Evolutionary conservation across 1,284 basidiomycete genomes (phyloP).

Genomic region (Ustilago cynodontis): DNA sequence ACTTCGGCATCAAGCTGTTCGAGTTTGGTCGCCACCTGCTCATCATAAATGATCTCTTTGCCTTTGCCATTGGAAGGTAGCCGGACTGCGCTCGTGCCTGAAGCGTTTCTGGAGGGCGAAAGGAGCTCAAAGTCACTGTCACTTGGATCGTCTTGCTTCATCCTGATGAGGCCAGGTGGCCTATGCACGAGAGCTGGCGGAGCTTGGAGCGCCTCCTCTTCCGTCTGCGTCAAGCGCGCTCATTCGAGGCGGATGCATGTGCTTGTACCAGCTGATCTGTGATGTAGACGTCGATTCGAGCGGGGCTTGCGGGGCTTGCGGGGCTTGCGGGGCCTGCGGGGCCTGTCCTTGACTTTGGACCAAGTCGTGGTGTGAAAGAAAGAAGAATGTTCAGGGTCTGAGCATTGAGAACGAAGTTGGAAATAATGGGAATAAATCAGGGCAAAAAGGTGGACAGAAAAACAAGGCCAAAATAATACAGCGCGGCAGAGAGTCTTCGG

Average conservation of each 20-base stretch:
- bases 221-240: not conserved
- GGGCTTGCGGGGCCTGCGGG: no score
- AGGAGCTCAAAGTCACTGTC: conserved; percentile 36
- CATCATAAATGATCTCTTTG: conserved; percentile 40
- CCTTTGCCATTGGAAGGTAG: not conserved
- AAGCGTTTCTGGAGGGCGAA: not conserved
- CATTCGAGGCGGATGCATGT: not conserved
- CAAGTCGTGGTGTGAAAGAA: not conserved
- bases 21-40: conserved; percentile 30
- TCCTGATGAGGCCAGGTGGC: not conserved
- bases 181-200: not conserved
- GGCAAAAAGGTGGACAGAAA: not conserved
- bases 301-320: no score
- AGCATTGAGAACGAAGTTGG: no score
- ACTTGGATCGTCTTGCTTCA: conserved; percentile 12
- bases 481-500: conserved; percentile 8
- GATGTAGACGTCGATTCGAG: not conserved
- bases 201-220: not conserved
- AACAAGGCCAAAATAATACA: no score
- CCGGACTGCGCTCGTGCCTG: not conserved
- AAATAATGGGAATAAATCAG: not conserved
- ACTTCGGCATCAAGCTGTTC: conserved; percentile 46
- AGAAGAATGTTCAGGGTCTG: conserved; percentile 14
- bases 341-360: not conserved
- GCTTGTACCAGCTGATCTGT: not conserved